Base-by-base conservation (phyloP, 2,329 filamentous ascomycete species). In the Sclerotinia nivalis region DNA sequence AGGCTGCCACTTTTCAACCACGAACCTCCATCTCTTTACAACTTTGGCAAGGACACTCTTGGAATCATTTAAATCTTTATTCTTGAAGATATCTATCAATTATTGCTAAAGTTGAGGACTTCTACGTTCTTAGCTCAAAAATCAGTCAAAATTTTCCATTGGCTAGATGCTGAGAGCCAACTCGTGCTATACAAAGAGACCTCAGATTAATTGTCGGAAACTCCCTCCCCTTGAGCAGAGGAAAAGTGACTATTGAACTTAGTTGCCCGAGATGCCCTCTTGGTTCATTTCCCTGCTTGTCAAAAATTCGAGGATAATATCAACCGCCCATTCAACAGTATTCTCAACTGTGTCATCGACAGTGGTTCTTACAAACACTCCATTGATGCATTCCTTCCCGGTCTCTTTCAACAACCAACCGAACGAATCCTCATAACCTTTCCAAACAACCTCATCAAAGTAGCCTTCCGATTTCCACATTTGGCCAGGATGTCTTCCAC, bases 391-490 rank as follows among this genome's bases (percentile, higher is more conserved):
- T 15, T 50, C 43, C 5, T 54, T 34, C 20, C 62, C 61, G 22
- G 31, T 28, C 34, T 59, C 52, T 31, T n/a, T 66, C 6, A 73
- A 59, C 37, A 76, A 54, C 74, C 74, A 76, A 8, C 47, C 50
- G 69, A 69, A 60, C 22, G 71, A 56, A 43, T 71, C 56, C n/a
- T 52, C 43, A 60, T 72, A 73, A n/a, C 64, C 64, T 15, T 54
- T 59, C 75, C 76, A 76, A 56, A 73, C 74, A 58, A 78, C 74
- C 20, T 74, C 69, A 12, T 78, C 73, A 56, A 77, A 78, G 59
- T 78, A 78, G 18, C 73, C 77, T 50, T 74, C 71, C 1, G 69
- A 73, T 72, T 77, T 77, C 77, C 75, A 77, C 70, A 74, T 69
- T 64, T 78, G 70, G 0, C 76, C 77, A 3, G 72, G 72, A 28